These are phyloP conservation scores for Murraya koenigii DNA, from an alignment of 345 rosid genomes.

Conservation along the genomic window DNA sequence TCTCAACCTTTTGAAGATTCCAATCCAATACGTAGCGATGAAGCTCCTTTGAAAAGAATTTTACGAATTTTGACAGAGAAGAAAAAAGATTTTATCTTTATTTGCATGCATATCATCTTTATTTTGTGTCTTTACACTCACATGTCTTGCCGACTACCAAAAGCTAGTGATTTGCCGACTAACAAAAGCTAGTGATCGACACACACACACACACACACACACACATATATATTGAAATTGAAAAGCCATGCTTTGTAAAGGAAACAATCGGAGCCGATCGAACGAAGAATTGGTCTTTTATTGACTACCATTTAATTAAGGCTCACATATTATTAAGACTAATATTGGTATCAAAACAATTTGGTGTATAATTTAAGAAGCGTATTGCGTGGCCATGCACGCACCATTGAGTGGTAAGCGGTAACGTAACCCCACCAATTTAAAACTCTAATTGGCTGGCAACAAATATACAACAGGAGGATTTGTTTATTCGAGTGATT, in stretches of 20 bases:
- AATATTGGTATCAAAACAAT: neutral
- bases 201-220: no score
- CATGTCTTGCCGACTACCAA: constrained; percentile 10
- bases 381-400: neutral
- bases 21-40: neutral
- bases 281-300: no score
- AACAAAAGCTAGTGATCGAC: no score
- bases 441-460: neutral
- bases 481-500: constrained; percentile 14
- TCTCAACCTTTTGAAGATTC: constrained; percentile 19
- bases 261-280: neutral
- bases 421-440: neutral
- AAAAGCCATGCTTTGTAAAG: neutral
- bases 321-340: no score
- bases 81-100: neutral
- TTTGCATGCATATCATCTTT: neutral
- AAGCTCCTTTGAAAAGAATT: constrained; percentile 17
- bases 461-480: neutral
- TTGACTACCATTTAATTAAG: no score
- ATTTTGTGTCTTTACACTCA: neutral
- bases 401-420: neutral
- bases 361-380: neutral
- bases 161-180: constrained; percentile 9
- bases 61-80: constrained; percentile 6
- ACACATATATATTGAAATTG: neutral